Conservation (phyloP, 805 yeast genomes). For the Nematodospora valgi region DNA sequence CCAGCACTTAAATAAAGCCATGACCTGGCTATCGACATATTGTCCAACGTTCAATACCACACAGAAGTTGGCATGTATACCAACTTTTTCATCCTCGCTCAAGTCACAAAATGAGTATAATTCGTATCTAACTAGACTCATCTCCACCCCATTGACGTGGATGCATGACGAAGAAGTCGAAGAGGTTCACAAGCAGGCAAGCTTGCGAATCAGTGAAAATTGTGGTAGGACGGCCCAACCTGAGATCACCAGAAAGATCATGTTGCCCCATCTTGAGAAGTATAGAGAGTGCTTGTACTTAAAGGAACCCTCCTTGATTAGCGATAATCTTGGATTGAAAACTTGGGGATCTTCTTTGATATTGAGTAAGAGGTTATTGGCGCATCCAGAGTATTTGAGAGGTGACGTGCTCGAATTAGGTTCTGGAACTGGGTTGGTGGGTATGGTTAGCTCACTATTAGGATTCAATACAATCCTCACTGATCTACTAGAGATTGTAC, state of each 20-base stretch:
- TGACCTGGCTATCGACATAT: conserved; percentile 43
- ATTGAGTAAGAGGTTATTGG: conserved; percentile 52
- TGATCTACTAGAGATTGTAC: conserved; percentile 74
- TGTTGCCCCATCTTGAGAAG: conserved; percentile 34
- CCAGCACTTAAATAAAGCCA: conserved; percentile 20
- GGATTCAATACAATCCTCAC: conserved; percentile 57
- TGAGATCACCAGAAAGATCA: conserved; percentile 57
- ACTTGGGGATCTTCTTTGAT: conserved; percentile 94
- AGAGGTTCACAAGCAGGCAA: conserved; percentile 50
- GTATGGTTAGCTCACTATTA: conserved; percentile 59
- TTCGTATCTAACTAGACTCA: conserved; percentile 46
- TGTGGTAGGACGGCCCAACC: conserved; percentile 88
- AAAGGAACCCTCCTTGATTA: conserved; percentile 81
- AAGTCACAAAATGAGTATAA: conserved; percentile 35
- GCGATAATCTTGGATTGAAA: conserved; percentile 84
- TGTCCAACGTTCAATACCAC: conserved; percentile 30
- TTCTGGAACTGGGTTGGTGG: conserved; percentile 91
- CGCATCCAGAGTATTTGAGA: conserved; percentile 15
- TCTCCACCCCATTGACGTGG: conserved; percentile 51
- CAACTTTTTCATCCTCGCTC: conserved; percentile 23
- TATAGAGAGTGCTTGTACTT: conserved; percentile 31
- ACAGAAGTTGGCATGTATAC: conserved; percentile 20
- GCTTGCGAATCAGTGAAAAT: conserved; percentile 68
- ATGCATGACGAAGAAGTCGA: conserved; percentile 33
- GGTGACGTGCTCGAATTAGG: conserved; percentile 70